Evolutionary conservation across 805 yeast genomes (phyloP), one percentile per base, ranked within the genome.

Genomic region (Ogataea thermomethanolica): DNA sequence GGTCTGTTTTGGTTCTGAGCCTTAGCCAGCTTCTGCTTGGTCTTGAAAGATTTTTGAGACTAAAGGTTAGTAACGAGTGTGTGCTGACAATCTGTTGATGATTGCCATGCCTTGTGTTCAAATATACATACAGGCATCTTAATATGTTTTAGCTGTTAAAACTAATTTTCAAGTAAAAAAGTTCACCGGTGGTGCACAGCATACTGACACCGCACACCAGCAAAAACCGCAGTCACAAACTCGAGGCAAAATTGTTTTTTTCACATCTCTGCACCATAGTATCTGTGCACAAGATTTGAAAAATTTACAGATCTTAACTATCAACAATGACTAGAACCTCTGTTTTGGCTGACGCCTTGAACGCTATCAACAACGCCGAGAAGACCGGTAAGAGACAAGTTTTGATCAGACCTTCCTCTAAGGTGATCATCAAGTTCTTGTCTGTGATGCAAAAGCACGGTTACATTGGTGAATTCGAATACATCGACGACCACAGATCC

Each of bases 331-430:
- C 96, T 72, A 90, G 97, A 79, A 80, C 96, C 59, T 90, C 97
- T 64, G 97, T 86, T 73, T 85, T 90, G 73, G 96, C 96, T 69
- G 97, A 90, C 78, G 97, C 97, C 69, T 84, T 90, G 65, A 90
- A 90, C 77, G 83, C 96, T 65, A 90, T 90, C 76, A 88, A 89
- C 93, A 90, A 90, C 75, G 97, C 97, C 76, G 96, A 90, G 78
- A 90, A 89, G 78, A 83, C 96, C 75, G 97, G 97, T 75, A 90
- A 90, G 81, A 86, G 97, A 78, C 97, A 90, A 79, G 97, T 90
- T 65, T 75, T 90, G 70, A 84, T 90, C 76, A 86, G 96, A 82
- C 97, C 97, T 58, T 88, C 97, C 41, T 90, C 96, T 69, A 90
- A 90, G 85, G 97, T 90, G 64, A 89, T 90, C 78, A 81, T 90